Percentiles rank a stretch among this genome's conserved stretches.
Conservation (phyloP, 2,329 filamentous ascomycete species). For the Dendrostoma leiphaemia region DNA sequence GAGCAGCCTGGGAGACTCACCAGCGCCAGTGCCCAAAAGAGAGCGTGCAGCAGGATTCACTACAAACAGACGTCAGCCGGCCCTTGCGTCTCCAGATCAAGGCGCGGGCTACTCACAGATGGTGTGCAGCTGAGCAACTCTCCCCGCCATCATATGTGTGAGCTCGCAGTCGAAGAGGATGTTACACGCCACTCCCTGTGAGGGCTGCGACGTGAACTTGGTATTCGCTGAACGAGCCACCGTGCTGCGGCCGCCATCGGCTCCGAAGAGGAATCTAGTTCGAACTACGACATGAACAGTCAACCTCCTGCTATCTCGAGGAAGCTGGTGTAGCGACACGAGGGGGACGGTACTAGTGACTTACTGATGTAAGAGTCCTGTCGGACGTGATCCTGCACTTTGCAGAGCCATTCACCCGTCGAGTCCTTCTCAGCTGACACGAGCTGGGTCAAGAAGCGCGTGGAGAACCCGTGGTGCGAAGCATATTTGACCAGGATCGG, state of each 20-base stretch:
- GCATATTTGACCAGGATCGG: constrained; percentile 41
- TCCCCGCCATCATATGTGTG: constrained; percentile 44
- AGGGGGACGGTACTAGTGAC: neutral
- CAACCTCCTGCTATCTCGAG: neutral
- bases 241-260: constrained; percentile 35
- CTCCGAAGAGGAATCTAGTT: constrained; percentile 58
- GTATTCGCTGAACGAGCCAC: constrained; percentile 2
- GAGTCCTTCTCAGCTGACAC: constrained; percentile 26
- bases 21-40: constrained; percentile 40
- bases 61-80: constrained; percentile 23
- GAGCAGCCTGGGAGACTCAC: neutral
- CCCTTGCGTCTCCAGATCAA: neutral
- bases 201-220: neutral
- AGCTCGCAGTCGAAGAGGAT: constrained; percentile 37
- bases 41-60: constrained; percentile 47
- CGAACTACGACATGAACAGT: constrained; percentile 36
- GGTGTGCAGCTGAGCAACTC: constrained; percentile 55
- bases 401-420: constrained; percentile 19
- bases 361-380: constrained; percentile 24
- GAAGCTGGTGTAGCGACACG: neutral
- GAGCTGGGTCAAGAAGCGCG: constrained; percentile 38
- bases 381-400: constrained; percentile 35
- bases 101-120: neutral
- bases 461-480: constrained; percentile 33
- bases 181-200: constrained; percentile 10